Evolutionary conservation across 129 eudicot genomes (phyloP).

Genomic region (Flaveria trinervia): DNA sequence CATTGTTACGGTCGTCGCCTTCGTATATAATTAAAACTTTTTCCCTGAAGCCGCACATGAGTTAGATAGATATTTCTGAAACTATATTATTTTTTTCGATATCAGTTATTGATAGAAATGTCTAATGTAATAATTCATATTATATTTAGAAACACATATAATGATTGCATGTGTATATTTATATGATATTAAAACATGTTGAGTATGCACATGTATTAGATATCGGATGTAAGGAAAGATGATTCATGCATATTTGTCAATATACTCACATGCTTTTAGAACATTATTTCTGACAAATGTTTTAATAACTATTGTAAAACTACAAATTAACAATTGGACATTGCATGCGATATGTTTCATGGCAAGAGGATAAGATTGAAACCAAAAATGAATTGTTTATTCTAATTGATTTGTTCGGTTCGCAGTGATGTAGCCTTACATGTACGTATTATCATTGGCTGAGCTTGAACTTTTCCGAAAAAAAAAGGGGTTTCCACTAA

Average conservation of each 20-base stretch:
- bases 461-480: no score
- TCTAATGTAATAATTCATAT: slow-evolving; percentile 13
- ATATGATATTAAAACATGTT: neutral
- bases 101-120: neutral
- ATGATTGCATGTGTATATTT: slow-evolving; percentile 5
- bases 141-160: neutral
- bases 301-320: slow-evolving; percentile 19
- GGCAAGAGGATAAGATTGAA: slow-evolving; percentile 5
- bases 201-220: slow-evolving; percentile 26
- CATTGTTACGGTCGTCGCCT: no score
- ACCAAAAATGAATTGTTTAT: neutral
- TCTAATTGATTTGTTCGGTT: no score
- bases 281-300: slow-evolving; percentile 32
- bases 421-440: no score
- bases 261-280: slow-evolving; percentile 20
- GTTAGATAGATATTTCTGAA: no score
- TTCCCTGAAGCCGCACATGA: no score
- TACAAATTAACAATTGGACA: neutral
- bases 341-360: neutral
- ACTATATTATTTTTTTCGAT: no score
- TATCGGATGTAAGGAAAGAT: slow-evolving; percentile 12
- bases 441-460: no score
- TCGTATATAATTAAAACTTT: no score
- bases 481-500: no score
- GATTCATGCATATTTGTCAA: slow-evolving; percentile 21